A percentile compares a stretch with the other conserved stretches of the same genome.
These are phyloP conservation scores for Limonomyces culmigenus DNA, from an alignment of 1,284 basidiomycete genomes.

Conservation along the genomic window DNA sequence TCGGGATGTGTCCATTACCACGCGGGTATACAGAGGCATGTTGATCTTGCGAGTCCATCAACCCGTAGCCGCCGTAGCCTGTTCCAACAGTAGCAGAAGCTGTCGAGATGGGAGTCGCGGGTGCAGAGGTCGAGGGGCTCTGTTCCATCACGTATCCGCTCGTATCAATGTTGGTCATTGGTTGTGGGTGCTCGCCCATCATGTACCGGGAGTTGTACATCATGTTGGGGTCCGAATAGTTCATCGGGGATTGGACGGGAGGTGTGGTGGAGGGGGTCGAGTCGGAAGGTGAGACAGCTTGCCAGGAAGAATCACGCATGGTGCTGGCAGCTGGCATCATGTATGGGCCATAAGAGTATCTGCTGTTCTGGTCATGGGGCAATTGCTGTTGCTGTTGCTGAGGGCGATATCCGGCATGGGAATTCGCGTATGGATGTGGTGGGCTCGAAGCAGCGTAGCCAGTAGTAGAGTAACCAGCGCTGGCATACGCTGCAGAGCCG, in stretches of 20 bases:
- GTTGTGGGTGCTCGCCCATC: conserved; percentile 40
- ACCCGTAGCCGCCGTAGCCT: conserved; percentile 46
- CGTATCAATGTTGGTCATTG: conserved; percentile 34
- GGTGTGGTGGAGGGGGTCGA: too few relatives aligned
- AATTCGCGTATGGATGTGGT: conserved; percentile 19
- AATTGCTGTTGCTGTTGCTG: too few relatives aligned
- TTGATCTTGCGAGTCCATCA: conserved; percentile 28
- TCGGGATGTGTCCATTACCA: conserved; percentile 36
- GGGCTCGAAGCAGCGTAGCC: conserved; percentile 23
- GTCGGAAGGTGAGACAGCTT: too few relatives aligned
- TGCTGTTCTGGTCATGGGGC: too few relatives aligned
- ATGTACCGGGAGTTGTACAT: conserved; percentile 33
- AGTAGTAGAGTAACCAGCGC: conserved; percentile 26
- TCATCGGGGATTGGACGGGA: too few relatives aligned
- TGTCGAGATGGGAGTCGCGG: conserved; percentile 48
- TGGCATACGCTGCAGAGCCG: conserved; percentile 25
- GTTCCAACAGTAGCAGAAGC: conserved; percentile 46
- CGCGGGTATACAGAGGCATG: conserved; percentile 50
- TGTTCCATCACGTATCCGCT: conserved; percentile 35
- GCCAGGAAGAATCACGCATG: too few relatives aligned
- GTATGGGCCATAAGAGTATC: too few relatives aligned
- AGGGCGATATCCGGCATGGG: conserved; percentile 31
- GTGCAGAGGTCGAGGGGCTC: conserved; percentile 58
- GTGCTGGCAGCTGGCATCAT: too few relatives aligned
- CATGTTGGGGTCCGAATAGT: too few relatives aligned